Evolutionary conservation across 495 filamentous ascomycete species (phyloP), one percentile per base, ranked within the genome.

Genomic region (Lepidopterella palustris): DNA sequence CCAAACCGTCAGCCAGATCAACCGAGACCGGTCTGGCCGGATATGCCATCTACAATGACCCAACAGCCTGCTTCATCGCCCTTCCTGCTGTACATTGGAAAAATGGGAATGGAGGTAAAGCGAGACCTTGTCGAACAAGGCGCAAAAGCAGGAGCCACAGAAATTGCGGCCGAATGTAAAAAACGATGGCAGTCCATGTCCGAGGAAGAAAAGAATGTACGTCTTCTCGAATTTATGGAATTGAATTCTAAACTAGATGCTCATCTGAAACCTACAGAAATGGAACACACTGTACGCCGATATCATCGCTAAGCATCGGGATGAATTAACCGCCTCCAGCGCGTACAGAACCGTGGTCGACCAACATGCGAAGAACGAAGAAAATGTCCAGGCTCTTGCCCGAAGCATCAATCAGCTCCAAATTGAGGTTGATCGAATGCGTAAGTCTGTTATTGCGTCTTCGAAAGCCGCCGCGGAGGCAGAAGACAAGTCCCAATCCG

Each of bases 141-240:
- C 20, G 59, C 62, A 28, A 64, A 61, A 35, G 52, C 53, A 9
- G 61, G 64, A 28, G 61, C 66, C 1, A 63, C 42, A 21, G 65
- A 68, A n/a, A 66, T 70, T 29, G 66, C 68, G 5, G 60, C 58
- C 5, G 66, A 66, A 53, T 68, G 68, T 31, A 58, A 53, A 27
- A 58, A 58, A 25, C 48, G 62, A 24, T 70, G 68, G 68, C 59
- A 64, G 45, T 40, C 45, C 11, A 66, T 68, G 66, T 11, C 39
- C 2, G 61, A 64, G 26, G 62, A 66, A 26, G 66, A 66, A 21
- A 62, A 68, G 49, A 63, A 56, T 47, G 65, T 70, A 52, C 55
- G 68, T 58, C 2, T 4, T 24, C n/a, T n/a, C n/a, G n/a, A 54
- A 29, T n/a, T 28, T 5, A 53, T 48, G 4, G 2, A 4, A 21